Evolutionary conservation across 2,329 filamentous ascomycete species (phyloP), one percentile per base, ranked within the genome.

Genomic region (Trichoderma sp.): DNA sequence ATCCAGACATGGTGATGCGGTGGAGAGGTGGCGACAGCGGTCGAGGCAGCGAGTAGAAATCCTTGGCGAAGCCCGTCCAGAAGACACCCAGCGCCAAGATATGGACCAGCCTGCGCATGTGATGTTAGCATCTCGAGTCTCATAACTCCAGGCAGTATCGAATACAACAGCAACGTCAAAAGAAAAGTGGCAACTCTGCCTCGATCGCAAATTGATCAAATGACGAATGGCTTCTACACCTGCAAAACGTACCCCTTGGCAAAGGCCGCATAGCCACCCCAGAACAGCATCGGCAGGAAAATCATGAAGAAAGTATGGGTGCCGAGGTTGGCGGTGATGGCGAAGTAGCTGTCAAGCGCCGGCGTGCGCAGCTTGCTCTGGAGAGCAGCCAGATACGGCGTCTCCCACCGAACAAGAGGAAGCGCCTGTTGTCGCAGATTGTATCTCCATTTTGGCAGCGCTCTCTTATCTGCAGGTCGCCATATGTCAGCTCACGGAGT

Each of bases 301-400:
- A 97, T 87, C 94, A 98, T 98, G 85, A 97, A 99, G 83, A 97
- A 98, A 0, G 96, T 99, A 81, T 99, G 96, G 0, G 96, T 99
- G 73, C 96, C 93, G 68, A 98, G 87, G 80, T 98, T 99, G 72
- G 96, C 96, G 0, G 94, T 97, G 73, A 96, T 93, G 62, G 96
- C 95, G 81, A 99, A 99, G 83, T 97, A 99, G 72, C 93, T 93
- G 81, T 99, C 96, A 76, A 98, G 89, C 10, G 92, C 87, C 0
- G 93, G 93, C 24, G 92, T 91, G 76, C 95, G 92, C 78, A 95
- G 81, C 78, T 85, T 89, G 73, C 90, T 87, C 85, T 99, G 96
- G 77, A 97, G 83, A 82, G 88, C 91, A 69, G 95, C 95, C 21
- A 99, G 89, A 80, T 97, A 96, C 1, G 94, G 95, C 35, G 96